A percentile compares a stretch with the other conserved stretches of the same genome.
phyloP scores from a whole-genome alignment of 1,284 basidiomycete species.

The Flammula alnicola region DNA sequence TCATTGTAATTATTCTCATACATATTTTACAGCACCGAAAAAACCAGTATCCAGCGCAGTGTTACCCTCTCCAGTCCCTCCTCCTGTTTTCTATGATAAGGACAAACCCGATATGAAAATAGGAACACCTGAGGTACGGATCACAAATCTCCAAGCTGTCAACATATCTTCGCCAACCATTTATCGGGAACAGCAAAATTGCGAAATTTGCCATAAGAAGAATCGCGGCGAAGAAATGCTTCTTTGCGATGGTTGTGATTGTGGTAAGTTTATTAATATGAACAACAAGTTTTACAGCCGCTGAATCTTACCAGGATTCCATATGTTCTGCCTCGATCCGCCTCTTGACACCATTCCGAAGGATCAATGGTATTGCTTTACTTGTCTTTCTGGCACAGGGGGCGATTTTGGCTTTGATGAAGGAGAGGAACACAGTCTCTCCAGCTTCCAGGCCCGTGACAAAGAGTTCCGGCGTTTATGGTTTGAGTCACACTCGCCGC shows the following conservation, averaged over 20 bases:
- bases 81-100: conserved; percentile 53
- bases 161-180: conserved; percentile 33
- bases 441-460: conserved; percentile 92
- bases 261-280: conserved; percentile 59
- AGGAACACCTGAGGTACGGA: conserved; percentile 55
- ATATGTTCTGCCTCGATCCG: conserved; percentile 96
- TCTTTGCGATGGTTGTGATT: conserved; percentile 96
- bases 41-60: conserved; percentile 33
- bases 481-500: conserved; percentile 82
- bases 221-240: conserved; percentile 91
- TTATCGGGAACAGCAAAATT: conserved; percentile 59
- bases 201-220: conserved; percentile 91
- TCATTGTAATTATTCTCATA: conserved; percentile 6
- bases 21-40: conserved; percentile 36
- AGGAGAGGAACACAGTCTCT: conserved; percentile 93
- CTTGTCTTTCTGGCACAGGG: conserved; percentile 92
- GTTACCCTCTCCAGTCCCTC: conserved; percentile 41
- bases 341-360: conserved; percentile 85
- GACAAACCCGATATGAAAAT: conserved; percentile 45
- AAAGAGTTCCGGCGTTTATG: conserved; percentile 87
- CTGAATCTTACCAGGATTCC: conserved; percentile 71
- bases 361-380: conserved; percentile 96
- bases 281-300: not conserved
- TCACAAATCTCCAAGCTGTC: conserved; percentile 29
- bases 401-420: conserved; percentile 99